Percentiles rank a stretch among this genome's conserved stretches.
These are phyloP conservation scores for Fusarium incarnatum DNA, from an alignment of 2,329 filamentous ascomycete genomes.

Conservation along the genomic window DNA sequence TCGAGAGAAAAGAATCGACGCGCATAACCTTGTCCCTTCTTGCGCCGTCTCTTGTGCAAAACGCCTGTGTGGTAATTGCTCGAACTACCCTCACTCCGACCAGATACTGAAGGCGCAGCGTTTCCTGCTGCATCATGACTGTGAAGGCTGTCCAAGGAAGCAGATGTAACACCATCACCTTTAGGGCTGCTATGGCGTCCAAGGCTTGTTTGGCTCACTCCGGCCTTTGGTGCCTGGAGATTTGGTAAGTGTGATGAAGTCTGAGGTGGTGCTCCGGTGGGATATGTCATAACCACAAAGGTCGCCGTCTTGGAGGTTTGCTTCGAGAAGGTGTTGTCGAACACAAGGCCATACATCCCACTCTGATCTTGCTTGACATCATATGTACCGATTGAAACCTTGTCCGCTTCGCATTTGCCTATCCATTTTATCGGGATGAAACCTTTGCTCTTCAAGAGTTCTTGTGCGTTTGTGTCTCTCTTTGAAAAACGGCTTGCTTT, in stretches of 20 bases:
- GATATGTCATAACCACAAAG: slow-evolving; percentile 93
- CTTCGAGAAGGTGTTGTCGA: slow-evolving; percentile 99
- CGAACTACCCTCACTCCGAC: slow-evolving; percentile 61
- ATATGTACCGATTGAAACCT: slow-evolving; percentile 90
- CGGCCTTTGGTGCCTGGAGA: slow-evolving; percentile 57
- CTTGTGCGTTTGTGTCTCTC: slow-evolving; percentile 71
- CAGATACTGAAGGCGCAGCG: slow-evolving; percentile 62
- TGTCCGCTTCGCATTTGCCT: slow-evolving; percentile 96
- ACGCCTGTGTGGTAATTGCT: slow-evolving; percentile 82
- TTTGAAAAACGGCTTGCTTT: slow-evolving; percentile 63
- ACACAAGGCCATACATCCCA: slow-evolving; percentile 95
- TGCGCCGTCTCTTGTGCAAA: slow-evolving; percentile 88
- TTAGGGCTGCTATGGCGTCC: slow-evolving; percentile 61
- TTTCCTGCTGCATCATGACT: slow-evolving; percentile 60
- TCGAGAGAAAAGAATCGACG: slow-evolving; percentile 96
- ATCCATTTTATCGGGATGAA: slow-evolving; percentile 83
- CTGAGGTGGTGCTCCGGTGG: slow-evolving; percentile 82
- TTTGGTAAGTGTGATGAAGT: slow-evolving; percentile 77
- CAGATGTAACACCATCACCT: slow-evolving; percentile 59
- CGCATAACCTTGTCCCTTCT: slow-evolving; percentile 93
- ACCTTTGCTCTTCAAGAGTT: slow-evolving; percentile 73
- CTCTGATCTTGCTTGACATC: slow-evolving; percentile 80
- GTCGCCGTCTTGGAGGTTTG: slow-evolving; percentile 94
- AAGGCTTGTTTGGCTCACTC: slow-evolving; percentile 63
- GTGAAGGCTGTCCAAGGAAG: slow-evolving; percentile 71